Base-by-base conservation (phyloP, 2,329 filamentous ascomycete species). In the Calonectria ilicicola region DNA sequence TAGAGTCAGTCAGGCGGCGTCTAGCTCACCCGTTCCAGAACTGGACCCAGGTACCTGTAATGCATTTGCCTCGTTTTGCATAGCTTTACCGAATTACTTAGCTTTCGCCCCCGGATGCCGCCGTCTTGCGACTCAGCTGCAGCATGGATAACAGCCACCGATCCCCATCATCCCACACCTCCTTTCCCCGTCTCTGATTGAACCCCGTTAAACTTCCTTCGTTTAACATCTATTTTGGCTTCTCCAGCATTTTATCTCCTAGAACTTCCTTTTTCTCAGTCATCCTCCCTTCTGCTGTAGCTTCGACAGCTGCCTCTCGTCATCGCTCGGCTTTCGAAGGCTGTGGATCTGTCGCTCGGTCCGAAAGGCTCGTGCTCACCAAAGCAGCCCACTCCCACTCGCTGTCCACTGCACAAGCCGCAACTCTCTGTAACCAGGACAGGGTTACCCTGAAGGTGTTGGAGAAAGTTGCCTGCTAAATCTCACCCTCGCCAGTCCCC, bases 341-440 rank as follows among this genome's bases (percentile, higher is more conserved):
- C 69, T 72, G 76, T 77, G 76, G 76, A 77, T 74, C 76, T 44
- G 76, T 46, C 76, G 73, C 74, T 78, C 67, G 56, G 70, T 75
- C 58, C 40, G 27, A 74, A 65, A 72, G 69, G 72, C 72, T 74
- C 74, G 74, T 77, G 76, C 76, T 78, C 76, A 69, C 26, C 32
- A 26, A 68, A 47, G 32, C 69, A 58, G 64, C 69, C 56, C 64
- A 53, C 63, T 42, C 69, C 56, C 64, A 53, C 63, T 42, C 44
- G 14, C 32, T 35, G 56, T 64, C 38, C 56, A 64, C 38, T 42
- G 40, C 63, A 29, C 56, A 27, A 53, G 47, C 40, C 67, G 26
- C 67, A 65, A 64, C 40, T 26, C 65, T 56, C 44, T 40, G 64
- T 64, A 60, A 67, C 65, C 58, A 58, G 65, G 69, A 63, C 65